Evolutionary conservation across 805 yeast species (phyloP), one percentile per base, ranked within the genome.

Genomic region (Maudiozyma serrabonitensis): DNA sequence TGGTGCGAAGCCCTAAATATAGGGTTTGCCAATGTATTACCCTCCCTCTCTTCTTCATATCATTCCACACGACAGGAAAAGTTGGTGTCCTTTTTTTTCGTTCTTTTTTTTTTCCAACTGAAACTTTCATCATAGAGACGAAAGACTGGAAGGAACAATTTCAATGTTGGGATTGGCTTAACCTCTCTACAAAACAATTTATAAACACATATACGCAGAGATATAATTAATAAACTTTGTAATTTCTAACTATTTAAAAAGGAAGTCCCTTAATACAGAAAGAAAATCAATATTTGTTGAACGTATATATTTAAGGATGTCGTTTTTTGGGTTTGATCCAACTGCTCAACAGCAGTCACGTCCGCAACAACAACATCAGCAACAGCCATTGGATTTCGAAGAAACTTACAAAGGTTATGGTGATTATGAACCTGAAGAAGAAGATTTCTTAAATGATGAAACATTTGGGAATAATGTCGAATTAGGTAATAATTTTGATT

Each of bases 331-430:
- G 42, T 65, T 66, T 47, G 68, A 66, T 47, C 21, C 64, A 16
- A 46, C 61, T 4, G 38, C 38, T 18, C 25, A 16, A 13, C 41
- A 38, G 41, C 25, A 19, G 12, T 6, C 41, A 9, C 41, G 15
- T 38, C 25, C 25, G 23, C 16, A 38, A 39, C 31, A 45, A 21
- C 42, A 35, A 8, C 21, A 25, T 4, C 15, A 41, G 42, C 7
- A 37, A 26, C 38, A 34, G 6, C 38, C 38, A 35, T 73, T 79
- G 63, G 89, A 86, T 62, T 88, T 87, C 62, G 95, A 88, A 59
- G 95, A 88, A 34, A 81, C 91, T 18, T 86, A 85, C 65, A 86
- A 81, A 49, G 90, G 91, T 2, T 74, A 83, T 49, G 95, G 87
- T 6, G 86, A 80, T n/a, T 74, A 71, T 45, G 76, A 73, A 34